Conservation (phyloP, 139 green algal genomes). For the Closterium sp. region DNA sequence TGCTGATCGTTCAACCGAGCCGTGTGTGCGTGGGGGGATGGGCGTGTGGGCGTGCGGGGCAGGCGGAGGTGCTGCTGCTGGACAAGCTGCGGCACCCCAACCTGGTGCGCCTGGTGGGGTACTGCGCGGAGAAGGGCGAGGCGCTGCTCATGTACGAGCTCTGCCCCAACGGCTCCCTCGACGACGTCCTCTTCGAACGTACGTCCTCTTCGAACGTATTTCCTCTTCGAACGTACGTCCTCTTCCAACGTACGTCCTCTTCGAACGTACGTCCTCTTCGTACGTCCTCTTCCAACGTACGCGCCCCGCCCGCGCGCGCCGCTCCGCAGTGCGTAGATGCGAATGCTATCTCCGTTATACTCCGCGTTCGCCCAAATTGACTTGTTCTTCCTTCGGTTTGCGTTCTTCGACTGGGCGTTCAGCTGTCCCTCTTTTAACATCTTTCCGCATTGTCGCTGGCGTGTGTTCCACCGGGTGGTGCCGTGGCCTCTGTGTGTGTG, state of each 20-base stretch:
- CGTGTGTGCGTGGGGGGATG: neutral
- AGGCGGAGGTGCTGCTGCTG: constrained; percentile 30
- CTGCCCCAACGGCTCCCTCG: constrained; percentile 8
- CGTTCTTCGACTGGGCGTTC: too few species aligned
- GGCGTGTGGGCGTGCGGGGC: neutral
- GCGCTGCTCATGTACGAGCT: constrained; percentile 28
- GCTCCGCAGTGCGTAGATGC: too few species aligned
- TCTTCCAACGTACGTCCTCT: neutral
- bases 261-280: neutral
- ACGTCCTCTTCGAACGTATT: too few species aligned
- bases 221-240: constrained; percentile 2
- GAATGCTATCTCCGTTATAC: too few species aligned
- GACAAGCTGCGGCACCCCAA: constrained; percentile 22
- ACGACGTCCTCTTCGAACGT: constrained; percentile 19
- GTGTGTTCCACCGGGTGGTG: too few species aligned
- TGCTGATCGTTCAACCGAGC: too few species aligned
- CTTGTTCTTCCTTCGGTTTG: too few species aligned
- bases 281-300: constrained; percentile 9
- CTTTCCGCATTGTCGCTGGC: too few species aligned
- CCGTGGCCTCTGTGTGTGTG: too few species aligned
- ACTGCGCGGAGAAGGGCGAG: constrained; percentile 25
- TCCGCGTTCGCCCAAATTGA: too few species aligned
- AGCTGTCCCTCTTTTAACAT: too few species aligned
- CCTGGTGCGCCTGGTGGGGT: constrained; percentile 27
- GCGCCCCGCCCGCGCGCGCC: too few species aligned